These are phyloP conservation scores for Isabelozyma pseudorhagii DNA, from an alignment of 805 yeast genomes.

Conservation along the genomic window DNA sequence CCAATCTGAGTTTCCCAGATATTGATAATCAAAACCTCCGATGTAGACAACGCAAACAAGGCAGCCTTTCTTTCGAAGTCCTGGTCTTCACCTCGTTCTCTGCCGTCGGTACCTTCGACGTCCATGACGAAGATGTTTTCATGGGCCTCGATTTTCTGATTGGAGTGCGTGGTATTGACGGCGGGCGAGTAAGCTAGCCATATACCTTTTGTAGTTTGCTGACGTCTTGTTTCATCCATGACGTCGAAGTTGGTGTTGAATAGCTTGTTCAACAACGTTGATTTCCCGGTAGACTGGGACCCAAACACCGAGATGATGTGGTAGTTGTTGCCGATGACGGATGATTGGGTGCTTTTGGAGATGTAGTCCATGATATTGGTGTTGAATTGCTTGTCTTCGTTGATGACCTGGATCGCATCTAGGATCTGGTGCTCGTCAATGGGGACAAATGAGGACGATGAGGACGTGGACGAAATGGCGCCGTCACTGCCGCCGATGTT, in stretches of 20 bases:
- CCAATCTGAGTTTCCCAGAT: constrained; percentile 98
- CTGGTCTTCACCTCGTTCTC: constrained; percentile 97
- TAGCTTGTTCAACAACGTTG: constrained; percentile 80
- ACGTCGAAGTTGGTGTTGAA: constrained; percentile 89
- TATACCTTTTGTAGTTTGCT: constrained; percentile 67
- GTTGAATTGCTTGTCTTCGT: constrained; percentile 58
- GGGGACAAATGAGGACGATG: constrained; percentile 40
- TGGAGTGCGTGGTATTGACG: constrained; percentile 14
- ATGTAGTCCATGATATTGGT: constrained; percentile 30
- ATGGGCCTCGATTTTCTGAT: constrained; percentile 2
- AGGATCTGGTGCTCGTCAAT: constrained; percentile 22
- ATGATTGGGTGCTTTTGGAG: constrained; percentile 23
- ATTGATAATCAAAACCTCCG: constrained; percentile 86
- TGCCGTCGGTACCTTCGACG: constrained; percentile 98
- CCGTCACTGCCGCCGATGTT: constrained; percentile 2
- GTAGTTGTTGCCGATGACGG: constrained; percentile 63
- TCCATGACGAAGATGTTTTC: constrained; percentile 75
- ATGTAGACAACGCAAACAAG: constrained; percentile 86
- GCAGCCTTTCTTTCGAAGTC: constrained; percentile 98
- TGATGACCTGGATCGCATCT: constrained; percentile 58
- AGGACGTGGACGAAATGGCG: constrained; percentile 13
- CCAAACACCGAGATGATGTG: constrained; percentile 96
- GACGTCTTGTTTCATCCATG: constrained; percentile 83
- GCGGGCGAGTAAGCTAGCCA: constrained; percentile 42
- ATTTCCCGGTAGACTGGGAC: constrained; percentile 94